Evolutionary conservation across 371 early-diverging fungal species (phyloP), one percentile per base, ranked within the genome.

Genomic region (Apophysomyces trapeziformis): DNA sequence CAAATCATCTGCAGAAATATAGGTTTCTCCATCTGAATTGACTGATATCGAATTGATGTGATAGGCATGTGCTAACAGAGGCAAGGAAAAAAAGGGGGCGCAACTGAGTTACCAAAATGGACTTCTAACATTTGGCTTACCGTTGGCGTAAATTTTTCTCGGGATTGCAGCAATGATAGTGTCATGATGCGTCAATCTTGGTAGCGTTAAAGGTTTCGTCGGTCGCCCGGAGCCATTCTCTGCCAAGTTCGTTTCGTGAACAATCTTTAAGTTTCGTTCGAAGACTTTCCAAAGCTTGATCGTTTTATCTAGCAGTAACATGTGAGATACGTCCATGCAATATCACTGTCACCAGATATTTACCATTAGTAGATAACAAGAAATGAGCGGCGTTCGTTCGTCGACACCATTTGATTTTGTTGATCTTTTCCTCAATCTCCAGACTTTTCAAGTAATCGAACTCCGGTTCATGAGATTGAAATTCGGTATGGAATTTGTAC

Each of bases 351-450:
- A 26, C 32, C 32, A 26, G 32, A 3, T 41, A 11, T 41, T 59
- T 85, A 96, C 96, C 97, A 77, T 98, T 99, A 21, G 99, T 97
- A 7, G 98, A 96, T 47, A 99, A 84, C 75, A 99, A 80, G 77
- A 96, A 99, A 70, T 97, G 97, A 21, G 96, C 93, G 39, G 96
- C 88, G 76, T 96, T 98, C 73, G 93, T 93, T 56, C 95, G 89
- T 73, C 88, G 90, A 80, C 96, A 94, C 96, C 98, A 97, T 68
- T 96, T 93, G 74, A 99, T 98, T 75, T 98, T 95, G 80, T 98
- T 98, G 80, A 99, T 99, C 80, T 99, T 98, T 73, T 99, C 99
- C 76, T 98, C 96, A 66, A 99, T 99, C 77, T 99, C 99, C 77
- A 99, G 87, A 86, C 95, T 96, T 85, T 99, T 99, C 63, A 99